Conservation (phyloP, 2,329 filamentous ascomycete genomes). For the Elsinoe perseae region DNA sequence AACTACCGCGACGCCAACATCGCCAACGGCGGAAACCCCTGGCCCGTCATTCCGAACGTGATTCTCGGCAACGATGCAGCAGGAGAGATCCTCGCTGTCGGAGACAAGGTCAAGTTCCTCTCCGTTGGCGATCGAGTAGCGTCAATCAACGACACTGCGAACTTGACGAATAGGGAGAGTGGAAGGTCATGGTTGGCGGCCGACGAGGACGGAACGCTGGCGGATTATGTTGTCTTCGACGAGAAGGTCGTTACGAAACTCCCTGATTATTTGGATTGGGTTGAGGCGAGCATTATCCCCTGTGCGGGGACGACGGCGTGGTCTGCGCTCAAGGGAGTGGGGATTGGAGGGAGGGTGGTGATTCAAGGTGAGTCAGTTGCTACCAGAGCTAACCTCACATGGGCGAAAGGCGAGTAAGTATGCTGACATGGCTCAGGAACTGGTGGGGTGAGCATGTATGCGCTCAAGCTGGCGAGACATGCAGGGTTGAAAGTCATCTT, state of each 20-base stretch:
- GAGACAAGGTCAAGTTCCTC: slow-evolving; percentile 20
- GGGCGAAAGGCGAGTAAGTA: background rate
- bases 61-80: slow-evolving; percentile 31
- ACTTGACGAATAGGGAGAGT: slow-evolving; percentile 34
- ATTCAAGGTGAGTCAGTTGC: slow-evolving; percentile 35
- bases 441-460: slow-evolving; percentile 25
- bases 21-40: slow-evolving; percentile 28
- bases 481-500: slow-evolving; percentile 32
- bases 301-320: slow-evolving; percentile 43
- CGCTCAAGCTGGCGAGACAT: slow-evolving; percentile 25
- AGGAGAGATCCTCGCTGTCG: slow-evolving; percentile 24
- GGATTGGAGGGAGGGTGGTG: slow-evolving; percentile 36
- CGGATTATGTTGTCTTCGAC: slow-evolving; percentile 37
- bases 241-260: slow-evolving; percentile 33
- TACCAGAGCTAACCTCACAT: slow-evolving; percentile 16
- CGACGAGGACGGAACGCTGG: slow-evolving; percentile 39
- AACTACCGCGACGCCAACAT: slow-evolving; percentile 30
- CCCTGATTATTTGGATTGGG: slow-evolving; percentile 34
- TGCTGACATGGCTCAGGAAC: slow-evolving; percentile 21
- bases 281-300: slow-evolving; percentile 33
- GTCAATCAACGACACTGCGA: slow-evolving; percentile 35
- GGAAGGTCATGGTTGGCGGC: slow-evolving; percentile 38
- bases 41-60: slow-evolving; percentile 24
- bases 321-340: slow-evolving; percentile 35
- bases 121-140: slow-evolving; percentile 22